A percentile compares a stretch with the other conserved stretches of the same genome.
Conservation (phyloP, 139 green algal genomes). For the Pleodorina starrii region DNA sequence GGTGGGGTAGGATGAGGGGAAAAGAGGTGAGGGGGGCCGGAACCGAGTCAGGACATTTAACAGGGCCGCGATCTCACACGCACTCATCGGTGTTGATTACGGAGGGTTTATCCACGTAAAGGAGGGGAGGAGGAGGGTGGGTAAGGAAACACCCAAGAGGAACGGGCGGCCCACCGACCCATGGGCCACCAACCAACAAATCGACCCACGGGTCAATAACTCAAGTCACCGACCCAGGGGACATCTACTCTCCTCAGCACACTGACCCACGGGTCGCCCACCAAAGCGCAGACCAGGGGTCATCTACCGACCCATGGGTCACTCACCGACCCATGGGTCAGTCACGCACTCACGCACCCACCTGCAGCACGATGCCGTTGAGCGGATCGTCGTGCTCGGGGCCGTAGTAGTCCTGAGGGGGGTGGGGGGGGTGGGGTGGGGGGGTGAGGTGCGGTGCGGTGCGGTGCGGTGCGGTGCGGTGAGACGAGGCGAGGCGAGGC, state of each 20-base stretch:
- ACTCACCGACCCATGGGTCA: neutral
- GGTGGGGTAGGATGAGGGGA: too few species aligned
- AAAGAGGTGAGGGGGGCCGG: too few species aligned
- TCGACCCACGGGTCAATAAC: neutral
- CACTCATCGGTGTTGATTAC: too few species aligned
- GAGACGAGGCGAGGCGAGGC: neutral
- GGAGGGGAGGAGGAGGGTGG: too few species aligned
- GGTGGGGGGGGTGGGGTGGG: neutral
- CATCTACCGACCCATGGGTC: neutral
- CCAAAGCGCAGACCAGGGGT: too few species aligned
- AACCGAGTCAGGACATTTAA: too few species aligned
- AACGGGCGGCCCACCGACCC: too few species aligned
- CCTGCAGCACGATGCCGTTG: conserved; percentile 58
- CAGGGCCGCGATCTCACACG: too few species aligned
- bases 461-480: neutral
- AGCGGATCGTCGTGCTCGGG: conserved; percentile 75
- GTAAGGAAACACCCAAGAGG: too few species aligned
- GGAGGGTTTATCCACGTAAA: too few species aligned
- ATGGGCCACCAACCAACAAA: neutral
- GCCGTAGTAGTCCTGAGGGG: conserved; percentile 55
- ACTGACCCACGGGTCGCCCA: neutral
- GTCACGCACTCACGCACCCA: neutral
- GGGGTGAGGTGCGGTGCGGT: neutral
- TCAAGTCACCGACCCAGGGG: neutral
- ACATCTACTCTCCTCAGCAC: too few species aligned